Conservation (phyloP, 2,329 filamentous ascomycete species). For the Verticillium tricorpus region DNA sequence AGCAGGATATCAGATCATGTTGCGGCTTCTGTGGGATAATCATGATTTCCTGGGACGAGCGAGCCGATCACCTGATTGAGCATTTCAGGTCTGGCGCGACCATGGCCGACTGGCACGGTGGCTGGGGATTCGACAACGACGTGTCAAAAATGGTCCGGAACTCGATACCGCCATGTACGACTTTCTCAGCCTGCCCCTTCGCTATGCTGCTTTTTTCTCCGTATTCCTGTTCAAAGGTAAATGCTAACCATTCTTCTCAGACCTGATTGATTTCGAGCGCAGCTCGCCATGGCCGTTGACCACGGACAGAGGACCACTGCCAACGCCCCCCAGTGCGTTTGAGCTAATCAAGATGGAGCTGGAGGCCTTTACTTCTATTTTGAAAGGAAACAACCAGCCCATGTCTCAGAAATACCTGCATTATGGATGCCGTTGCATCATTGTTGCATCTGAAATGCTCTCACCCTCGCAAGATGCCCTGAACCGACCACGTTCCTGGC, state of each 20-base stretch:
- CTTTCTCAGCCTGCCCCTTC: background rate
- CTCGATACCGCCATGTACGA: slow-evolving; percentile 27
- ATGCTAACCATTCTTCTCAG: slow-evolving; percentile 24
- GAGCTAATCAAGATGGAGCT: slow-evolving; percentile 39
- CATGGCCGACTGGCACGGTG: slow-evolving; percentile 35
- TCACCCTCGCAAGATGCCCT: too few relatives aligned
- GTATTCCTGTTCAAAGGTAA: background rate
- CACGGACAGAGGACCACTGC: slow-evolving; percentile 37
- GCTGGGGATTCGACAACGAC: slow-evolving; percentile 31
- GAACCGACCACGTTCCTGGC: too few relatives aligned
- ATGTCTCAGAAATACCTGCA: too few relatives aligned
- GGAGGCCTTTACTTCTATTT: too few relatives aligned
- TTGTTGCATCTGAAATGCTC: too few relatives aligned
- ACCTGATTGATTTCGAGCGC: slow-evolving; percentile 61
- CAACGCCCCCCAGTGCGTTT: slow-evolving; percentile 53
- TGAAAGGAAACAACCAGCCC: too few relatives aligned
- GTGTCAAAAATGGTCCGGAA: slow-evolving; percentile 30
- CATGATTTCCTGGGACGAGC: slow-evolving; percentile 25
- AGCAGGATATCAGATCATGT: slow-evolving; percentile 20
- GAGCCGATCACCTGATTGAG: slow-evolving; percentile 30
- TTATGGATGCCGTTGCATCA: too few relatives aligned
- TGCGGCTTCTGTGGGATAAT: slow-evolving; percentile 31
- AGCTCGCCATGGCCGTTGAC: slow-evolving; percentile 50
- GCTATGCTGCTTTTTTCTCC: background rate
- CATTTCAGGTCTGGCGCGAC: slow-evolving; percentile 31